These are phyloP conservation scores for Saccharum hybrid DNA, from an alignment of 202 grass and related monocot species.

Conservation along the genomic window DNA sequence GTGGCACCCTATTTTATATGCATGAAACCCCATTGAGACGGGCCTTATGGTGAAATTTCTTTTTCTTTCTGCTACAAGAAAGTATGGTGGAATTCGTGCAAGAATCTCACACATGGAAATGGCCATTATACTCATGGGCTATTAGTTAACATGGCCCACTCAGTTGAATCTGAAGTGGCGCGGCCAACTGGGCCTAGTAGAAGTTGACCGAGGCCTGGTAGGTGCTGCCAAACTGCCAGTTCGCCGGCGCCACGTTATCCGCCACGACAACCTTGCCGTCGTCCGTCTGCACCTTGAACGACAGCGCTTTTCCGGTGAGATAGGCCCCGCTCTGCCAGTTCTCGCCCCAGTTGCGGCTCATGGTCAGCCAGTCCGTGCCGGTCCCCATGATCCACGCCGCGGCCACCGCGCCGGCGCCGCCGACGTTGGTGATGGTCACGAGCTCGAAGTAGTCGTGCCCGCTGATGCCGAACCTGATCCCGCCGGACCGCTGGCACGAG, in stretches of 20 bases:
- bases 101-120: no score
- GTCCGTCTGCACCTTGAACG: conserved; percentile 61
- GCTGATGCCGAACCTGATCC: conserved; percentile 48
- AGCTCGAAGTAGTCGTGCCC: conserved; percentile 58
- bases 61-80: no score
- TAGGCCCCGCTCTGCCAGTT: conserved; percentile 64
- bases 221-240: conserved; percentile 64
- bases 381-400: conserved; percentile 53
- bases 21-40: no score
- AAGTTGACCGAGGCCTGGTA: conserved; percentile 58
- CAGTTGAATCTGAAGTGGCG: neutral
- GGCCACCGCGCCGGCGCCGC: conserved; percentile 57
- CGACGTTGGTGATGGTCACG: conserved; percentile 61
- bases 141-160: neutral
- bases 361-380: conserved; percentile 46
- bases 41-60: no score
- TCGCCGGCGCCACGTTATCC: conserved; percentile 49
- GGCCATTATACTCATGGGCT: neutral
- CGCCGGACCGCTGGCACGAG: conserved; percentile 27
- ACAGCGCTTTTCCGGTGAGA: conserved; percentile 51
- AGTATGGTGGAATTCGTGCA: no score
- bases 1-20: no score
- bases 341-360: conserved; percentile 73
- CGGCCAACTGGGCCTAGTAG: conserved; percentile 19
- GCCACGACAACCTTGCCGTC: conserved; percentile 45